Percentiles rank a stretch among this genome's conserved stretches.
phyloP scores from a whole-genome alignment of 768 basidiomycete species.

The Trametes coccinea region DNA sequence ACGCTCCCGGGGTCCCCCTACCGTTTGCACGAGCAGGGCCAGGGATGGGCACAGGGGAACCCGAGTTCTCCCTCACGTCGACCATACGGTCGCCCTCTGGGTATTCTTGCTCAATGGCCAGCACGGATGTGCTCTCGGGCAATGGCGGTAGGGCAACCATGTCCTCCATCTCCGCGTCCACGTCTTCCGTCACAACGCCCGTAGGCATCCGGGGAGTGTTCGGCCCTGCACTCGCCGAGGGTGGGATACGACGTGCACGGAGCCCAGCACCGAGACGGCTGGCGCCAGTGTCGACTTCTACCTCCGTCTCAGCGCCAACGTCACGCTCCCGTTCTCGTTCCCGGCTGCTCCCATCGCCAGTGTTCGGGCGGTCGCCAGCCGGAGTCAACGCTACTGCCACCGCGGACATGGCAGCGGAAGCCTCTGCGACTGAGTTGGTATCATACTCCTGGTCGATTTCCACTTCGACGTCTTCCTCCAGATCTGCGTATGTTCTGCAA shows the following conservation, averaged over 20 bases:
- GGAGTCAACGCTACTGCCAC: slow-evolving; percentile 18
- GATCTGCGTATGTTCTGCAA: slow-evolving; percentile 91
- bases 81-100: slow-evolving; percentile 15
- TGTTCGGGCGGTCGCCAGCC: slow-evolving; percentile 26
- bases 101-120: slow-evolving; percentile 17
- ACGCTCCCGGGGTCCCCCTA: slow-evolving; percentile 7
- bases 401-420: slow-evolving; percentile 17
- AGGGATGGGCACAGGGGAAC: slow-evolving; percentile 24
- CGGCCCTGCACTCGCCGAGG: not conserved
- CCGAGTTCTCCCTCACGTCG: slow-evolving; percentile 20
- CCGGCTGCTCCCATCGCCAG: slow-evolving; percentile 22
- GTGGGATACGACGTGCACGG: slow-evolving; percentile 20
- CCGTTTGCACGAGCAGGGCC: slow-evolving; percentile 14
- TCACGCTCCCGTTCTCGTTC: slow-evolving; percentile 25
- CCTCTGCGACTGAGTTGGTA: slow-evolving; percentile 22
- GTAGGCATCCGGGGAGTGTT: not conserved
- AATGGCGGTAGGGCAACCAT: slow-evolving; percentile 26
- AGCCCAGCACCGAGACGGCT: slow-evolving; percentile 21
- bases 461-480: slow-evolving; percentile 92
- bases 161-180: slow-evolving; percentile 30
- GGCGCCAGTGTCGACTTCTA: slow-evolving; percentile 30
- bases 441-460: slow-evolving; percentile 43
- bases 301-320: slow-evolving; percentile 36
- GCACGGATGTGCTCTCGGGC: slow-evolving; percentile 27
- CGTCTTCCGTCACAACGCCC: slow-evolving; percentile 22